Percentiles rank a stretch among this genome's conserved stretches.
Conservation (phyloP, 495 filamentous ascomycete genomes). For the Aspergillus funiculosus region DNA sequence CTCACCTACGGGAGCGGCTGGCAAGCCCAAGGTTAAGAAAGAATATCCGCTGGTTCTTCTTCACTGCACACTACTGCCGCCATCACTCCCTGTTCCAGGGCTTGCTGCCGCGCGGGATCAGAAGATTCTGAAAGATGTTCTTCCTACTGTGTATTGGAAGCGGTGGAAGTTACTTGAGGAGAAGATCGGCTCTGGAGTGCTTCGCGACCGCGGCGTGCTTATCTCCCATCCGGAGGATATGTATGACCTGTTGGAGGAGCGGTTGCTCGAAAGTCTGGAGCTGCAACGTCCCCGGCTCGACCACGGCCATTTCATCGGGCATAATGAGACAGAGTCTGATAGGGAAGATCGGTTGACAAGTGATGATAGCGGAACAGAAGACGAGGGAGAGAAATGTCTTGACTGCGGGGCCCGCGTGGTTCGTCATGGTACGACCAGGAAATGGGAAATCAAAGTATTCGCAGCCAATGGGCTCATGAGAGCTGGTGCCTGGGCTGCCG, state of each 20-base stretch:
- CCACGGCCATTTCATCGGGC: slow-evolving; percentile 64
- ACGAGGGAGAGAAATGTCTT: slow-evolving; percentile 52
- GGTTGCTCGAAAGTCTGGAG: slow-evolving; percentile 82
- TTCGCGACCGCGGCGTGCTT: slow-evolving; percentile 73
- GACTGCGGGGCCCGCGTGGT: slow-evolving; percentile 53
- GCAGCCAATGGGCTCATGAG: slow-evolving; percentile 92
- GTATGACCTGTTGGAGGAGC: slow-evolving; percentile 87
- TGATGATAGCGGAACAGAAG: slow-evolving; percentile 31
- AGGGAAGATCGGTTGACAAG: slow-evolving; percentile 25
- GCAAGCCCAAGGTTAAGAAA: slow-evolving; percentile 53
- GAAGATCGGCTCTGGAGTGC: slow-evolving; percentile 64
- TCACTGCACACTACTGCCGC: slow-evolving; percentile 76
- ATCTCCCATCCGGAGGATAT: slow-evolving; percentile 85
- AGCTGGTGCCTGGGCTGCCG: slow-evolving; percentile 84
- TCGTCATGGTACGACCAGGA: slow-evolving; percentile 41
- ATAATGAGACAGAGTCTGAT: slow-evolving; percentile 39
- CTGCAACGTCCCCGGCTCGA: slow-evolving; percentile 65
- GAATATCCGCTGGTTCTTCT: slow-evolving; percentile 77
- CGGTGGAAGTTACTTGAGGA: slow-evolving; percentile 73
- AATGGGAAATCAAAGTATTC: slow-evolving; percentile 84
- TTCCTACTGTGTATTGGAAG: slow-evolving; percentile 55
- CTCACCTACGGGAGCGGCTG: slow-evolving; percentile 41
- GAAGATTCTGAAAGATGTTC: slow-evolving; percentile 49
- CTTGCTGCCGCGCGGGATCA: slow-evolving; percentile 37
- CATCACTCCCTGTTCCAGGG: slow-evolving; percentile 61